Evolutionary conservation across 106 monocot genomes (phyloP), one percentile per base, ranked within the genome.

Genomic region (Dioscorea alata): DNA sequence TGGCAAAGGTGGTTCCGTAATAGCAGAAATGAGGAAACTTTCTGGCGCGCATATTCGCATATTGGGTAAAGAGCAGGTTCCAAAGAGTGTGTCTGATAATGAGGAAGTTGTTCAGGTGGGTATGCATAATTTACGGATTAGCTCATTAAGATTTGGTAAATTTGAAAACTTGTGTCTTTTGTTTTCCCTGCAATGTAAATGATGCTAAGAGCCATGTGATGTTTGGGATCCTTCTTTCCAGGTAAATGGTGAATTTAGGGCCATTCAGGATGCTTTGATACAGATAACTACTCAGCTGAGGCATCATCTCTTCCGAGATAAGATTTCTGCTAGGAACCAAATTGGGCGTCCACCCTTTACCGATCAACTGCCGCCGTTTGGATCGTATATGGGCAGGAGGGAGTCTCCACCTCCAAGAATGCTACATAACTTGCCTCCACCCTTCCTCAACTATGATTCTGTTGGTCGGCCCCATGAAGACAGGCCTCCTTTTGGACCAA

Each of bases 11-110:
- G 97, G 97, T 64, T 61, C 83, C 6, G 72, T 99, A 69, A 87
- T 99, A 68, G 50, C 92, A 72, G 92, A 99, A 80, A 99, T 99
- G 92, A 99, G 97, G 73, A 89, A 90, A 59, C 50, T 80, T 34
- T 76, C 89, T 67, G 83, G 87, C 34, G 97, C 97, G 50, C 82
- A 87, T 20, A 99, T 99, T 61, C 89, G 92, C 25, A 69, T 92
- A 42, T 28, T 92, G 72, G 68, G 71, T 9, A 87, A 83, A 63
- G 89, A 92, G 23, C 82, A 87, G 73, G 67, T 74, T 1, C 91
- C 97, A 32, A 80, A 74, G 16, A 76, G 75, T 60, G 51, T 78
- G 54, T 69, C 73, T 50, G 86, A 87, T 63, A 82, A 87, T 85
- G 84, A 87, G 63, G 89, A 87, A 72, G 72, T 87, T 33, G 81